These are phyloP conservation scores for Wallacemonas collosoma DNA, from an alignment of 208 protist genomes.

Conservation along the genomic window DNA sequence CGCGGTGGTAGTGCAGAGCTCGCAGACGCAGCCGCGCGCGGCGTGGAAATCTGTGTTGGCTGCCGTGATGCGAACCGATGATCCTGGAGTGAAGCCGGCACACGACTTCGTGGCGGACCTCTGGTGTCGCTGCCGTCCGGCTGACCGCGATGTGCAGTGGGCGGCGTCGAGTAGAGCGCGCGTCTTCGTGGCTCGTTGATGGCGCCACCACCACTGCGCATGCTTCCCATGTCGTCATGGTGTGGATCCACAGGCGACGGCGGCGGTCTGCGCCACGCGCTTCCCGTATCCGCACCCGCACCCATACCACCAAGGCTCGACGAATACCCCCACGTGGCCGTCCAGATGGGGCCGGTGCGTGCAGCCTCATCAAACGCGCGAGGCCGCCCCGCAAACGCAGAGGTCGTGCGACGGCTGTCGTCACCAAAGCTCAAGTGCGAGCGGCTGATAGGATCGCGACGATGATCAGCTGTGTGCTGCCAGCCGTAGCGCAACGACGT, in stretches of 20 bases:
- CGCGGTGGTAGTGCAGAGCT: not conserved
- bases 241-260: not conserved
- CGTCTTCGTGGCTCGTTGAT: no score
- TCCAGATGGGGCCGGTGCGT: not conserved
- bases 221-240: not conserved
- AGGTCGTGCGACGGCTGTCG: no score
- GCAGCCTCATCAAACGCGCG: no score
- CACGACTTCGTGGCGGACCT: no score
- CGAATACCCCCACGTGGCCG: no score
- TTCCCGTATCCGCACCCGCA: not conserved
- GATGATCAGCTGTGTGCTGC: not conserved
- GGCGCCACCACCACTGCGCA: not conserved
- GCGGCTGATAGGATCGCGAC: not conserved
- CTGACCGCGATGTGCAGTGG: no score
- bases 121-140: no score
- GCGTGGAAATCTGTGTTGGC: not conserved
- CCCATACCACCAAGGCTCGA: no score
- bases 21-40: not conserved
- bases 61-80: not conserved
- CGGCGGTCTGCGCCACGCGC: not conserved
- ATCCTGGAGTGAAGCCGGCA: no score
- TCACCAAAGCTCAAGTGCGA: no score
- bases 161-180: no score
- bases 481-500: slow-evolving; percentile 10
- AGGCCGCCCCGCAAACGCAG: no score